A percentile compares a stretch with the other conserved stretches of the same genome.
Conservation (phyloP, 768 basidiomycete genomes). For the Russula vinacea region DNA sequence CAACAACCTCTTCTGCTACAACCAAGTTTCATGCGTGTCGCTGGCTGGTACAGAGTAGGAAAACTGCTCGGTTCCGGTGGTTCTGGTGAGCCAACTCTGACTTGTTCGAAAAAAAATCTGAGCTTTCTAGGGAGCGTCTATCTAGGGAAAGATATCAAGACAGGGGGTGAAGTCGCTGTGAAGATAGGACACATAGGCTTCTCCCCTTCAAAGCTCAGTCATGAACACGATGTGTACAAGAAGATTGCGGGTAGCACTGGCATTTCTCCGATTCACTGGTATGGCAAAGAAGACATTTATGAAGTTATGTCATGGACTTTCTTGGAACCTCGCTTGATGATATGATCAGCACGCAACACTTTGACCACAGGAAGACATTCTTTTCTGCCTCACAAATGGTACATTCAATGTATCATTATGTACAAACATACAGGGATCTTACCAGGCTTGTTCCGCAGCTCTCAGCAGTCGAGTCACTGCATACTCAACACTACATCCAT, state of each 20-base stretch:
- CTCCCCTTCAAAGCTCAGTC: neutral
- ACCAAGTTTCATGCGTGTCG: neutral
- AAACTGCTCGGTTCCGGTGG: neutral
- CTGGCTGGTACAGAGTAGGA: slow-evolving; percentile 2
- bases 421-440: neutral
- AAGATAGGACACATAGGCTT: neutral
- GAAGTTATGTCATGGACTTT: too few species aligned
- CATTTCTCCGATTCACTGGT: too few species aligned
- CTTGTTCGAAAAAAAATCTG: neutral
- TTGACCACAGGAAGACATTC: too few species aligned
- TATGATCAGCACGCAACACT: too few species aligned
- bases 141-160: neutral
- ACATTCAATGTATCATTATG: neutral
- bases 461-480: neutral
- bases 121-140: neutral
- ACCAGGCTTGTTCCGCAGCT: neutral
- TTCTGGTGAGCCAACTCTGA: neutral
- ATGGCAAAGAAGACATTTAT: too few species aligned
- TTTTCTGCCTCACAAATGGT: neutral
- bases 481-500: neutral
- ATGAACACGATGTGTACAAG: too few species aligned
- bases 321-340: too few species aligned
- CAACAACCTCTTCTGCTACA: too few species aligned
- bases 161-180: neutral
- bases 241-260: too few species aligned